phyloP scores from a whole-genome alignment of 2,329 filamentous ascomycete species.

The Fusarium sp. region DNA sequence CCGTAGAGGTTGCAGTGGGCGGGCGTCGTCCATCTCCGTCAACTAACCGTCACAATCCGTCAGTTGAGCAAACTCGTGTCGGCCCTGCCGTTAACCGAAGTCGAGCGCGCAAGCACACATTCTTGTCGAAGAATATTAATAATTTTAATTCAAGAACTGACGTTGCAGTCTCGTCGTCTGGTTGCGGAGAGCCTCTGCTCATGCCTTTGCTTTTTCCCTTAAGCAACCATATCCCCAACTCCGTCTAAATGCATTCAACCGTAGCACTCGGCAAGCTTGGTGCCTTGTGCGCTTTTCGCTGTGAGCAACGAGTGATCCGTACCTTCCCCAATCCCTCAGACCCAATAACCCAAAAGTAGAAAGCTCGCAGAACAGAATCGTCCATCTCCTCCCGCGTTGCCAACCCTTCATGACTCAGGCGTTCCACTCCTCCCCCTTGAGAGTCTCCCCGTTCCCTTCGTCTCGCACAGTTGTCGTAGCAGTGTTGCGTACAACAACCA shows the following conservation, averaged over 20 bases:
- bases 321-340: neutral
- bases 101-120: neutral
- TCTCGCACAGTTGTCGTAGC: neutral
- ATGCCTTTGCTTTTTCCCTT: slow-evolving; percentile 24
- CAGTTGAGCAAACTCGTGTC: too few species aligned
- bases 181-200: slow-evolving; percentile 14
- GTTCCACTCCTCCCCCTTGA: neutral
- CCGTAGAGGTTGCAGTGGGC: slow-evolving; percentile 4
- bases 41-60: neutral
- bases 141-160: slow-evolving; percentile 13
- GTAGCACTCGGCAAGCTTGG: slow-evolving; percentile 1
- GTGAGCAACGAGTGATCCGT: slow-evolving; percentile 4
- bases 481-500: slow-evolving; percentile 2
- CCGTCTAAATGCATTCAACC: slow-evolving; percentile 34
- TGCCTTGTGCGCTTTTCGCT: slow-evolving; percentile 12
- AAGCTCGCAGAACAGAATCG: neutral
- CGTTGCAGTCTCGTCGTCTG: slow-evolving; percentile 16
- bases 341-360: slow-evolving; percentile 23
- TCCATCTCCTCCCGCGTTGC: neutral
- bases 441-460: neutral
- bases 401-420: neutral
- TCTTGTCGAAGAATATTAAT: slow-evolving; percentile 24
- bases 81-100: too few species aligned
- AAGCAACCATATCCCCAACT: slow-evolving; percentile 33
- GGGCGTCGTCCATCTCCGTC: neutral